Evolutionary conservation across 176 grass and related monocot species (phyloP).

Genomic region (Zoysia pacifica): DNA sequence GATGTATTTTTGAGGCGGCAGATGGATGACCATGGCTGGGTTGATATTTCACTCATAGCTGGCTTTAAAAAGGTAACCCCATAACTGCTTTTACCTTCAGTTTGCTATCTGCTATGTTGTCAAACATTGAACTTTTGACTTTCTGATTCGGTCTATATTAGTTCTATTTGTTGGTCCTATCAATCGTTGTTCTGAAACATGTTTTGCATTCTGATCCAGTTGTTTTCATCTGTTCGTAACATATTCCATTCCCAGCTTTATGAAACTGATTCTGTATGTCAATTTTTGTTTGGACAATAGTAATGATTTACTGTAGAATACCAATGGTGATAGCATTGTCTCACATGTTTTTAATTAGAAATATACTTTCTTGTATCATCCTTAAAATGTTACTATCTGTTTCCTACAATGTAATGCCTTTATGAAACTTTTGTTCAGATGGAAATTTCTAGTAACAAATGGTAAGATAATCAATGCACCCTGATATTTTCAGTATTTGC

Average conservation of each 20-base stretch:
- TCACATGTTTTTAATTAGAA: not conserved
- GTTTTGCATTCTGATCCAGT: not conserved
- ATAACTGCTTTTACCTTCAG: not conserved
- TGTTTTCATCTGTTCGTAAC: not conserved
- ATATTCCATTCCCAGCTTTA: not conserved
- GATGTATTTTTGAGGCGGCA: conserved; percentile 69
- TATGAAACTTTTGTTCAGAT: not conserved
- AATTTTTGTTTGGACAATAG: not conserved
- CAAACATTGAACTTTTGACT: not conserved
- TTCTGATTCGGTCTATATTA: not conserved
- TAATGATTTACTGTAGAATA: not conserved
- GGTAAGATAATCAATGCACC: not conserved
- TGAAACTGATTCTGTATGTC: not conserved
- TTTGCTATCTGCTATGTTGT: not conserved
- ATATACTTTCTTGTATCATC: not conserved
- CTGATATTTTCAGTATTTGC: not conserved
- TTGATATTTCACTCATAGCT: conserved; percentile 76
- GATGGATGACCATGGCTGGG: conserved; percentile 90
- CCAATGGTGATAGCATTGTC: not conserved
- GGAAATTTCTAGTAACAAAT: not conserved
- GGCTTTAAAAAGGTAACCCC: conserved; percentile 81
- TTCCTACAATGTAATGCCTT: not conserved
- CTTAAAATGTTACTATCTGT: not conserved
- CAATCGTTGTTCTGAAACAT: not conserved
- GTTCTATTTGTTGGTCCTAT: not conserved